Base-by-base conservation (phyloP, 805 yeast species). In the Candida cerambycidarum region DNA sequence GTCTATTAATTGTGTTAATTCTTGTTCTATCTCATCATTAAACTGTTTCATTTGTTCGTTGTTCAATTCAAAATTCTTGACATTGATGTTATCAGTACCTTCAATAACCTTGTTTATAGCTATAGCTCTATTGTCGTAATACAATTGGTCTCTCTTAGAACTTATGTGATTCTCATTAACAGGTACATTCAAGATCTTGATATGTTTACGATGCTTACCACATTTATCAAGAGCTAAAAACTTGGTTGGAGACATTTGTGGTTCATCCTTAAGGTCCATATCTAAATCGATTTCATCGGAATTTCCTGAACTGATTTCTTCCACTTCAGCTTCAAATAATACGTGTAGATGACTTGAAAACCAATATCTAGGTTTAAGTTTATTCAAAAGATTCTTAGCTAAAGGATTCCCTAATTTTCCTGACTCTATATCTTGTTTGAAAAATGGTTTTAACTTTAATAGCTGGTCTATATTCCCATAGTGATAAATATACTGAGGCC, bases 291-390 rank as follows among this genome's bases (percentile, higher is more conserved):
- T 51, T 44, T 52, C 58, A 19, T 54, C 54, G 3, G 30, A 44
- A 35, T 46, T 53, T 2, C 32, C 32, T 1, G 17, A 5, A 24
- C 19, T 27, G 10, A n/a, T 32, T 33, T 38, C 51, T 1, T 55
- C 45, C 1, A 82, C 76, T 0, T 45, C 47, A 0, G 96, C 97
- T 5, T 67, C 69, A 55, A 77, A 93, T 41, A 65, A 67, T 2
- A 83, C 89, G 61, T 93, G 99, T 43, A 93, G 61, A 66, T 93
- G 99, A 9, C 95, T 95, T 52, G 93, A 80, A 46, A 87, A 78
- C 99, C 98, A 93, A 59, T 76, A 69, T 13, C 60, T 48, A 0
- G 98, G 98, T 52, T 65, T 70, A 41, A 88, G 48, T 12, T 57
- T 53, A 17, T 68, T 53, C 50, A 93, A 61, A 12, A 89, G 57